A percentile compares a stretch with the other conserved stretches of the same genome.
phyloP scores from a whole-genome alignment of 148 eudicot genomes.

The Chenopodium formosanum region DNA sequence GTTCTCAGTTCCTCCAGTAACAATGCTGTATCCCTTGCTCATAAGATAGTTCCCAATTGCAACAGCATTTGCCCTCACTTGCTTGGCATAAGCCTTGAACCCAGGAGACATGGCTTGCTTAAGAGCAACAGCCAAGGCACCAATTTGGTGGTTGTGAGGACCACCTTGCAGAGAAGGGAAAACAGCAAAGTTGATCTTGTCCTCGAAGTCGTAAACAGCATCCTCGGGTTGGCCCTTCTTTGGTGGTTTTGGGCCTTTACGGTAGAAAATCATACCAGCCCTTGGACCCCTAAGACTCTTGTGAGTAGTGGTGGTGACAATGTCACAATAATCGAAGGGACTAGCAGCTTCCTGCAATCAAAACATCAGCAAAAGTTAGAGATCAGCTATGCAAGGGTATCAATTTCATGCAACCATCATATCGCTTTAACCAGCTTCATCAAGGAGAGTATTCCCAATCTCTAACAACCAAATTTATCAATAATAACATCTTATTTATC shows the following conservation, averaged over 20 bases:
- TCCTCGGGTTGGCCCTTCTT: conserved; percentile 96
- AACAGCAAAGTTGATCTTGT: conserved; percentile 92
- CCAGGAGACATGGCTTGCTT: conserved; percentile 88
- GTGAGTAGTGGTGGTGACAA: conserved; percentile 93
- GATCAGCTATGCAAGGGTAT: background rate
- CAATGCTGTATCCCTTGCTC: conserved; percentile 86
- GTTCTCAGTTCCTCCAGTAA: conserved; percentile 95
- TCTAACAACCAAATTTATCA: background rate
- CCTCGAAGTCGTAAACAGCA: conserved; percentile 89
- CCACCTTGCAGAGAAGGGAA: conserved; percentile 98
- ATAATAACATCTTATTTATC: background rate
- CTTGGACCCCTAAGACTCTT: conserved; percentile 94
- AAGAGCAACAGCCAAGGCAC: conserved; percentile 93
- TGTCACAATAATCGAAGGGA: conserved; percentile 92
- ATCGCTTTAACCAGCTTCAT: background rate
- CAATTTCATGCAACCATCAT: background rate
- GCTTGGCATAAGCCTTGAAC: conserved; percentile 96
- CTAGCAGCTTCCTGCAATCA: conserved; percentile 80
- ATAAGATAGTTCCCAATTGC: conserved; percentile 85
- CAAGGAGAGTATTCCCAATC: background rate
- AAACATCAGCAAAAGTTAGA: conserved; percentile 7
- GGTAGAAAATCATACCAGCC: conserved; percentile 97
- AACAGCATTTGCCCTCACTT: conserved; percentile 95
- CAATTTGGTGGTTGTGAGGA: conserved; percentile 97
- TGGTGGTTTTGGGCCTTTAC: conserved; percentile 92